These are phyloP conservation scores for Austroboletus niveus DNA, from an alignment of 1,284 basidiomycete species.

Conservation along the genomic window DNA sequence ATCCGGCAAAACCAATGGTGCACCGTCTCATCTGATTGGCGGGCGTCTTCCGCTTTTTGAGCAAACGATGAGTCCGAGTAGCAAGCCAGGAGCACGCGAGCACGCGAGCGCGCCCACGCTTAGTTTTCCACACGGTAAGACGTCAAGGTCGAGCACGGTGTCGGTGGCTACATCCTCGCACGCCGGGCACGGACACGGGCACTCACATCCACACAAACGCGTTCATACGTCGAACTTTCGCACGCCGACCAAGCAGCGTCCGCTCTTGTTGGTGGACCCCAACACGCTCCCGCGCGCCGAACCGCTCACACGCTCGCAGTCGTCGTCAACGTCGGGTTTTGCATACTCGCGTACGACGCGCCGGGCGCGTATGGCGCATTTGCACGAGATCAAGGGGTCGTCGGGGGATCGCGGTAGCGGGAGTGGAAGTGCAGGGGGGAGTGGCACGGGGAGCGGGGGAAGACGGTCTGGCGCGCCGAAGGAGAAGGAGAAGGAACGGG, in stretches of 20 bases:
- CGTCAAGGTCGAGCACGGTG: not conserved
- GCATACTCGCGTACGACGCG: conserved; percentile 36
- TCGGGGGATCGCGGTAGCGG: conserved; percentile 13
- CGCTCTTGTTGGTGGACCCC: conserved; percentile 12
- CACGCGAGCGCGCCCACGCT: not conserved
- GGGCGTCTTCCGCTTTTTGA: not conserved
- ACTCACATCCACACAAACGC: conserved; percentile 7
- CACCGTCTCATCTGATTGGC: not conserved
- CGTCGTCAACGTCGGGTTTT: conserved; percentile 30
- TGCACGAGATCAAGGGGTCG: conserved; percentile 57
- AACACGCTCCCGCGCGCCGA: conserved; percentile 22
- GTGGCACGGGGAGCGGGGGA: not conserved
- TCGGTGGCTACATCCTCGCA: conserved; percentile 6
- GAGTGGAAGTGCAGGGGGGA: not conserved
- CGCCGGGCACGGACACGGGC: too few species aligned
- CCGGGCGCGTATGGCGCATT: conserved; percentile 68
- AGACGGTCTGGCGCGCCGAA: conserved; percentile 6
- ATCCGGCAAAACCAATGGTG: conserved; percentile 15
- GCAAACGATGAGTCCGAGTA: not conserved
- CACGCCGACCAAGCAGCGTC: conserved; percentile 25
- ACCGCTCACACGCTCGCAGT: conserved; percentile 21
- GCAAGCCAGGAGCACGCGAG: not conserved
- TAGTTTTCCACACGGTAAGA: not conserved
- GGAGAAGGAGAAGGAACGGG: conserved; percentile 18
- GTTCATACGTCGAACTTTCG: conserved; percentile 9